Evolutionary conservation across 352 stramenopile species (phyloP).

Genomic region (Pythium sp.): DNA sequence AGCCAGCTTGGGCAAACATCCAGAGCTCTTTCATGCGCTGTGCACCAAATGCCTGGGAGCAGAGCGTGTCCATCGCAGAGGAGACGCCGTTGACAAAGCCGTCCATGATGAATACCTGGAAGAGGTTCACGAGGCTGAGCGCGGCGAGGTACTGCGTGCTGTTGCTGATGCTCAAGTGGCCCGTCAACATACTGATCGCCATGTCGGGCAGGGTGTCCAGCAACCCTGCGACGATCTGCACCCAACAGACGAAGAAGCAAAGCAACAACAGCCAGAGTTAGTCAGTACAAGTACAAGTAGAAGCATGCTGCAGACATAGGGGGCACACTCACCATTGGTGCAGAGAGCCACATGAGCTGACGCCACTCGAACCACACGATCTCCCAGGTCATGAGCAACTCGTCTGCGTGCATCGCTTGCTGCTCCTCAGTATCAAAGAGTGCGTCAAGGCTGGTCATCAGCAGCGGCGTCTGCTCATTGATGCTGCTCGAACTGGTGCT

Average conservation of each 20-base stretch:
- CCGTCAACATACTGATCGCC: constrained; percentile 36
- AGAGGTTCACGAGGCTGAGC: constrained; percentile 21
- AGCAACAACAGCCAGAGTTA: background rate
- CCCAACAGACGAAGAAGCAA: background rate
- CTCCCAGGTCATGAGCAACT: constrained; percentile 15
- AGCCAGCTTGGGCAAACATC: constrained; percentile 35
- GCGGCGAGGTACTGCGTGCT: constrained; percentile 41
- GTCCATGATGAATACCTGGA: constrained; percentile 21
- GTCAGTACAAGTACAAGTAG: background rate
- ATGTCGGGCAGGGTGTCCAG: constrained; percentile 38
- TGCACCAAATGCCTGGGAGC: constrained; percentile 36
- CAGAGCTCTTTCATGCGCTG: constrained; percentile 35
- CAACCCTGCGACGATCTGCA: constrained; percentile 25
- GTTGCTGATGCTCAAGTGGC: constrained; percentile 23
- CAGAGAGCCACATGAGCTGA: constrained; percentile 16
- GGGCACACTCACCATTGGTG: constrained; percentile 15
- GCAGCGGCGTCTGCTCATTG: constrained; percentile 26
- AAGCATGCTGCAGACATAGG: too few relatives aligned
- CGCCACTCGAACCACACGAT: constrained; percentile 20
- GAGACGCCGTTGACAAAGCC: constrained; percentile 26
- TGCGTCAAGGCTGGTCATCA: constrained; percentile 17
- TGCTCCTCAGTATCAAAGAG: constrained; percentile 25
- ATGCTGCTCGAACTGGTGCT: constrained; percentile 7
- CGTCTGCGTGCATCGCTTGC: constrained; percentile 24
- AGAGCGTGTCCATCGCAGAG: constrained; percentile 36